Percentiles rank a stretch among this genome's conserved stretches.
Conservation (phyloP, 2,329 filamentous ascomycete genomes). For the Ophiostoma sp. region DNA sequence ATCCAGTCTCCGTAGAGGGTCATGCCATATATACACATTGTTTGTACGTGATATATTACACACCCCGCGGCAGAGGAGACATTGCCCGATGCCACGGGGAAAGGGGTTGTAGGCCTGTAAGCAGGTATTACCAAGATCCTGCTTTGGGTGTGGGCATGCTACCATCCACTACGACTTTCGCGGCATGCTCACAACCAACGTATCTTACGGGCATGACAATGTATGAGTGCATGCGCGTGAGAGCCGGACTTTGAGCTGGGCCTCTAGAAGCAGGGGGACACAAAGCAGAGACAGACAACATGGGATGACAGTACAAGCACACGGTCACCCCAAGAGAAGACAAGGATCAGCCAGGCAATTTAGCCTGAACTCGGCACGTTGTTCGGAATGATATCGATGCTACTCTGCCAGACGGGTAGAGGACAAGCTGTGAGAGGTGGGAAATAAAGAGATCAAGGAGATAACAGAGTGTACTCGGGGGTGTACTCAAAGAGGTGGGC, state of each 20-base stretch:
- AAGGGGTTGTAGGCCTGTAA: not conserved
- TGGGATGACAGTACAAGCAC: not conserved
- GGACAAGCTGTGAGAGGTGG: not conserved
- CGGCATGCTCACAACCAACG: not conserved
- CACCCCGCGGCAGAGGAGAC: not conserved
- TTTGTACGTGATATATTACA: not conserved
- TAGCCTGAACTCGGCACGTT: constrained; percentile 7
- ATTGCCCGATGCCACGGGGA: not conserved
- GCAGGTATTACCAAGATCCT: not conserved
- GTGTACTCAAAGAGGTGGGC: not conserved
- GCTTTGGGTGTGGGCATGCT: not conserved
- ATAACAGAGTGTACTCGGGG: not conserved
- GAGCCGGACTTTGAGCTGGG: not conserved
- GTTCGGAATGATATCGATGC: not conserved
- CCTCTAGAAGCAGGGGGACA: not conserved
- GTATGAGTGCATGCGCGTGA: too few relatives aligned
- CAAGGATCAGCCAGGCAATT: not conserved
- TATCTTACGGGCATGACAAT: too few relatives aligned
- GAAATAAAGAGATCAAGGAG: constrained; percentile 4
- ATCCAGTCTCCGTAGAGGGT: not conserved
- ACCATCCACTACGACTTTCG: not conserved
- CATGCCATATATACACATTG: not conserved
- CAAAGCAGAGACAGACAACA: not conserved
- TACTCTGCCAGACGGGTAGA: not conserved
- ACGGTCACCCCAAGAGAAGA: not conserved